Evolutionary conservation across 2,329 filamentous ascomycete species (phyloP).

Genomic region (Fusarium torulosum): DNA sequence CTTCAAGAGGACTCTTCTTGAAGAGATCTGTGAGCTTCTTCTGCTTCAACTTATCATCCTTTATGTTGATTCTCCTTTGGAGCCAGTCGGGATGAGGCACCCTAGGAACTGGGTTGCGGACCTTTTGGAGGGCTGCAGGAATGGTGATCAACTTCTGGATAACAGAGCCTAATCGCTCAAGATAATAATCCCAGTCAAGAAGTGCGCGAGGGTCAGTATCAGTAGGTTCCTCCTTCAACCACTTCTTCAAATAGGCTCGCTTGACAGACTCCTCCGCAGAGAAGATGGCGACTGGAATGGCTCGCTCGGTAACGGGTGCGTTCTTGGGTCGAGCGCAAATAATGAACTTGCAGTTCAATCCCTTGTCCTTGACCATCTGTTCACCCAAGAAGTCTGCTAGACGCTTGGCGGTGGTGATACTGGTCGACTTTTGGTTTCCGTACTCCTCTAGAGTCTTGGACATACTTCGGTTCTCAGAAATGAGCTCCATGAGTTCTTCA

Average conservation of each 20-base stretch:
- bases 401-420: constrained; percentile 97
- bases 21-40: constrained; percentile 95
- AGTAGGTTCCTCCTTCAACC: constrained; percentile 91
- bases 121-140: constrained; percentile 93
- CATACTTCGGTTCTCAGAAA: constrained; percentile 99
- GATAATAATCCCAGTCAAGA: constrained; percentile 97
- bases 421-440: constrained; percentile 93
- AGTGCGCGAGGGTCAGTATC: constrained; percentile 91
- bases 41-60: constrained; percentile 98
- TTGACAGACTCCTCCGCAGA: constrained; percentile 92
- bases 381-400: constrained; percentile 96
- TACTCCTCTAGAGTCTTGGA: constrained; percentile 97
- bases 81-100: constrained; percentile 98
- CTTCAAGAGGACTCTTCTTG: constrained; percentile 75
- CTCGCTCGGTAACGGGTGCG: constrained; percentile 93
- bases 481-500: constrained; percentile 98
- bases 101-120: constrained; percentile 92
- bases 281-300: constrained; percentile 96
- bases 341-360: constrained; percentile 99
- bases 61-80: constrained; percentile 90
- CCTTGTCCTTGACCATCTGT: constrained; percentile 99
- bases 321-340: constrained; percentile 89
- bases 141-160: constrained; percentile 99
- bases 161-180: constrained; percentile 94
- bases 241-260: constrained; percentile 90